Evolutionary conservation across 495 filamentous ascomycete genomes (phyloP).

Genomic region (Hypoxylon fragiforme): DNA sequence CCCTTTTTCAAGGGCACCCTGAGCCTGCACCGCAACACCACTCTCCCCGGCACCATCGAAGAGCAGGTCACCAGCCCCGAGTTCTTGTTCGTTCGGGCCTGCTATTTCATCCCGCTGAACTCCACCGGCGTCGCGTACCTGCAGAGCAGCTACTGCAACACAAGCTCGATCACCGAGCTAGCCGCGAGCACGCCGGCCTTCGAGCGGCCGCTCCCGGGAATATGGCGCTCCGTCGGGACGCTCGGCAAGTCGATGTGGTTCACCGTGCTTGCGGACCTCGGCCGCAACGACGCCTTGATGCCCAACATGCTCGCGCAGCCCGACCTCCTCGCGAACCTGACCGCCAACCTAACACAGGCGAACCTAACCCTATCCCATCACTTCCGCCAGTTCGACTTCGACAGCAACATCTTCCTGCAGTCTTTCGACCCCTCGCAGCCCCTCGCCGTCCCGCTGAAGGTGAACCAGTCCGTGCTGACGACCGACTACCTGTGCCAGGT

Average conservation of each 20-base stretch:
- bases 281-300: conserved; percentile 18
- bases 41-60: conserved; percentile 2
- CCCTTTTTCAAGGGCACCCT: conserved; percentile 14
- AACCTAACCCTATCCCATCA: conserved; percentile 3
- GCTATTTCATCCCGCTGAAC: conserved; percentile 13
- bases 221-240: conserved; percentile 31
- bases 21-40: not conserved
- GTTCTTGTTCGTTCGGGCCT: not conserved
- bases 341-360: conserved; percentile 24
- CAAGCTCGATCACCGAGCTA: conserved; percentile 8
- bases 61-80: conserved; percentile 7
- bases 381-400: conserved; percentile 9
- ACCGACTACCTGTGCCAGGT: conserved; percentile 41
- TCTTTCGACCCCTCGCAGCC: conserved; percentile 19
- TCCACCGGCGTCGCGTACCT: conserved; percentile 12
- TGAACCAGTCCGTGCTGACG: conserved; percentile 29
- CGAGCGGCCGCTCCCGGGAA: conserved; percentile 15
- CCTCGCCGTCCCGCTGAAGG: conserved; percentile 13
- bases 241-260: conserved; percentile 39
- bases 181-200: conserved; percentile 4
- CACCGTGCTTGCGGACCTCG: conserved; percentile 38
- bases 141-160: conserved; percentile 9
- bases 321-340: conserved; percentile 23
- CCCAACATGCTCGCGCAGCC: conserved; percentile 36
- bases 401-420: not conserved